phyloP scores from a whole-genome alignment of 257 asterid species.

The Solanum medicagineum region DNA sequence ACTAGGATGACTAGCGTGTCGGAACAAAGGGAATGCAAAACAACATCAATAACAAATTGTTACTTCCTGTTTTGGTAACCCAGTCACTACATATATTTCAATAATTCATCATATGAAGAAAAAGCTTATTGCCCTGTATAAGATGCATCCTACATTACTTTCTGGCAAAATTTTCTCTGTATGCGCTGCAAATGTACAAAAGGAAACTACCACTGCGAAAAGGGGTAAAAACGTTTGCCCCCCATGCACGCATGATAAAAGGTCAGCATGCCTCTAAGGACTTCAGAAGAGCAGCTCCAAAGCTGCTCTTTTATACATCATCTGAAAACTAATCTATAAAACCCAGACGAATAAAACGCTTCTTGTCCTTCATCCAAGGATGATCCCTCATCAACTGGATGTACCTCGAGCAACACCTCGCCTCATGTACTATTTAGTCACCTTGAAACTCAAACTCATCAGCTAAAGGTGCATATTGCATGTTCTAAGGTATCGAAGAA shows the following conservation, averaged over 20 bases:
- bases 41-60: not conserved
- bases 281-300: not conserved
- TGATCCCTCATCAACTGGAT: not conserved
- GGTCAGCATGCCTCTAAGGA: slow-evolving; percentile 12
- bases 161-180: not conserved
- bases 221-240: not conserved
- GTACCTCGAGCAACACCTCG: not conserved
- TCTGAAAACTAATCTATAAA: not conserved
- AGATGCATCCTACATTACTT: not conserved
- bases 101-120: not conserved
- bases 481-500: not conserved
- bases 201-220: not conserved
- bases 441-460: not conserved
- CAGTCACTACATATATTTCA: not conserved
- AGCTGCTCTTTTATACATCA: not conserved
- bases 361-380: not conserved
- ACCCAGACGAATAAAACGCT: not conserved
- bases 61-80: not conserved
- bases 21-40: not conserved
- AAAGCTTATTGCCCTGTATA: not conserved
- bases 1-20: not conserved
- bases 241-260: slow-evolving; percentile 11
- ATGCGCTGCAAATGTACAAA: not conserved
- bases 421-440: not conserved
- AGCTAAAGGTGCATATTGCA: not conserved